These are phyloP conservation scores for Cryptococcus sp. DNA, from an alignment of 1,284 basidiomycete genomes.

Conservation along the genomic window DNA sequence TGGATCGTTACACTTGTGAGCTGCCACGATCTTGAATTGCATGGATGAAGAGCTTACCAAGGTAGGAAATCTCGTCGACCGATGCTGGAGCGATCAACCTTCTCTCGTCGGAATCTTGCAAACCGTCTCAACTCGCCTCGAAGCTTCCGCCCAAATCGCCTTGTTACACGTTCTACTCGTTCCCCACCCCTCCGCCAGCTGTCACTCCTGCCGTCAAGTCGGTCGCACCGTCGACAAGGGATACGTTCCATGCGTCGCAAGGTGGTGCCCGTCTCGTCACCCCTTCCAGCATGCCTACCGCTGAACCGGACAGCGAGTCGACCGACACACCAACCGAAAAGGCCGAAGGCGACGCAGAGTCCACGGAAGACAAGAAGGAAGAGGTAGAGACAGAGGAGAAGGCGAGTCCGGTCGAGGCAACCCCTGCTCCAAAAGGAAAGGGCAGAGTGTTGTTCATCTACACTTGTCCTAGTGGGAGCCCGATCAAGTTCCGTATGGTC, in stretches of 20 bases:
- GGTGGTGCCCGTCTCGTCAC: conserved; percentile 33
- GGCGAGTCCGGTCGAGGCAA: conserved; percentile 6
- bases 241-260: conserved; percentile 39
- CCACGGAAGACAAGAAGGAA: conserved; percentile 8
- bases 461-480: conserved; percentile 70
- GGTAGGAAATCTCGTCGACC: conserved; percentile 30
- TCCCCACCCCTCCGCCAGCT: conserved; percentile 50
- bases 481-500: conserved; percentile 77
- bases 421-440: conserved; percentile 15
- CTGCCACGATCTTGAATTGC: neutral
- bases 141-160: conserved; percentile 43
- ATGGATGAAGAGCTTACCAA: neutral
- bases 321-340: conserved; percentile 1
- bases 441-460: conserved; percentile 69
- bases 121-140: conserved; percentile 47
- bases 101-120: conserved; percentile 35
- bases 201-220: conserved; percentile 11
- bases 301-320: conserved; percentile 1
- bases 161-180: conserved; percentile 66
- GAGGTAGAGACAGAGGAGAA: conserved; percentile 4
- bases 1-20: conserved; percentile 62
- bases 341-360: neutral
- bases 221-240: conserved; percentile 15
- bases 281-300: conserved; percentile 9
- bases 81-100: conserved; percentile 30